phyloP scores from a whole-genome alignment of 176 grass and related monocot genomes.

The bread wheat (Triticum aestivum) region DNA sequence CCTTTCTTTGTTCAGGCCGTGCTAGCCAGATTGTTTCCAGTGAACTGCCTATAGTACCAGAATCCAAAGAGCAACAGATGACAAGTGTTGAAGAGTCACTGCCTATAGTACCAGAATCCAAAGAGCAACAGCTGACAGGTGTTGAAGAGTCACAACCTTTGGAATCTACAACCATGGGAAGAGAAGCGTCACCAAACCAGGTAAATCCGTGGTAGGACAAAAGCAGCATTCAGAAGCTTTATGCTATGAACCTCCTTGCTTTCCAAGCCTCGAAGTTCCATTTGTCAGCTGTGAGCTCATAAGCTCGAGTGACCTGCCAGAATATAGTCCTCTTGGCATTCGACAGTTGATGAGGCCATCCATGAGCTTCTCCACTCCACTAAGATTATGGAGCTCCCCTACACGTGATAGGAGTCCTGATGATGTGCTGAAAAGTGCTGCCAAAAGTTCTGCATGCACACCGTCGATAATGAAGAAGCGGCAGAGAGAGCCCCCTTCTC shows the following conservation, averaged over 20 bases:
- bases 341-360: conserved; percentile 76
- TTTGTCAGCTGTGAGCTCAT: conserved; percentile 87
- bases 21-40: conserved; percentile 14
- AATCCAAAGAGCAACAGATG: conserved; percentile 27
- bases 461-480: conserved; percentile 89
- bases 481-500: conserved; percentile 51
- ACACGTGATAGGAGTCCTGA: conserved; percentile 56
- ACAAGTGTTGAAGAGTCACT: not conserved
- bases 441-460: conserved; percentile 63
- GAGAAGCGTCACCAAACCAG: conserved; percentile 23
- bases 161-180: conserved; percentile 23
- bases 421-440: conserved; percentile 65
- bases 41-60: conserved; percentile 12
- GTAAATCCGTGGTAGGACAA: conserved; percentile 13
- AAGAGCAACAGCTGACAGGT: conserved; percentile 28
- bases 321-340: conserved; percentile 92
- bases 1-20: conserved; percentile 20
- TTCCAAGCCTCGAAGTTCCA: conserved; percentile 70
- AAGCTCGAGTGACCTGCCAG: conserved; percentile 63
- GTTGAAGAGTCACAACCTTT: conserved; percentile 25
- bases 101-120: conserved; percentile 15
- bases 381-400: conserved; percentile 63
- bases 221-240: conserved; percentile 41
- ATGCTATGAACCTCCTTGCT: conserved; percentile 83
- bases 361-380: conserved; percentile 53